Evolutionary conservation across 2,329 filamentous ascomycete species (phyloP).

Genomic region (Colletotrichum caudatum): DNA sequence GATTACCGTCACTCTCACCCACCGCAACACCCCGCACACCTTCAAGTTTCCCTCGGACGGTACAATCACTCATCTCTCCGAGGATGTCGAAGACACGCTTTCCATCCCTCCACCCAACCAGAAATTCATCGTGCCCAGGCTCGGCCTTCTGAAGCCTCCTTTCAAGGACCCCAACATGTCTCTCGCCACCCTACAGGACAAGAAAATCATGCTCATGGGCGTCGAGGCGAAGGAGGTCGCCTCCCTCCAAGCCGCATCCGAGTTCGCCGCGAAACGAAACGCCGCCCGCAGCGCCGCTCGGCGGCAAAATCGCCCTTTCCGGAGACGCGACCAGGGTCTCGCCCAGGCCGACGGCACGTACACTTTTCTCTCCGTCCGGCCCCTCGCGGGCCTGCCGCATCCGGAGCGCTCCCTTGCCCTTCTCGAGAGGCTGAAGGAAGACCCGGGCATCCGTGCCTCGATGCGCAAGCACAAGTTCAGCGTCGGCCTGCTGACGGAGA

Average conservation of each 20-base stretch:
- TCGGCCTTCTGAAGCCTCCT: conserved; percentile 73
- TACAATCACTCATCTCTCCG: conserved; percentile 69
- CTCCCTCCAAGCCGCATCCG: conserved; percentile 63
- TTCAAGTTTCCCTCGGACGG: conserved; percentile 59
- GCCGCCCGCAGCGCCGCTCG: conserved; percentile 52
- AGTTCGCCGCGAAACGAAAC: conserved; percentile 62
- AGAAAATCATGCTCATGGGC: conserved; percentile 75
- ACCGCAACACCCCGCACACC: conserved; percentile 60
- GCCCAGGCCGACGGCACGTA: conserved; percentile 73
- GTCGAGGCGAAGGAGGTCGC: conserved; percentile 70
- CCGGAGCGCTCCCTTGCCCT: conserved; percentile 78
- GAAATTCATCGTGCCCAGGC: conserved; percentile 75
- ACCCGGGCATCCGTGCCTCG: conserved; percentile 84
- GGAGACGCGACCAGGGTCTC: conserved; percentile 51
- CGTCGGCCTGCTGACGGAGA: conserved; percentile 90
- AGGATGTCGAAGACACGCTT: conserved; percentile 66
- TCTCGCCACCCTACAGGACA: conserved; percentile 62
- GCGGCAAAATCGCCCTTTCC: conserved; percentile 52
- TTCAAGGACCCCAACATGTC: conserved; percentile 69
- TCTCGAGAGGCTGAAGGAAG: conserved; percentile 80
- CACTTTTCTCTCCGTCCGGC: conserved; percentile 83
- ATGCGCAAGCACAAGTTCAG: conserved; percentile 90
- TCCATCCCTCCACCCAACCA: conserved; percentile 73
- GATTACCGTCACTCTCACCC: conserved; percentile 59
- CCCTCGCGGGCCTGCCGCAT: conserved; percentile 81